These are phyloP conservation scores for Triglochin maritima DNA, from an alignment of 106 monocot genomes.

Conservation along the genomic window DNA sequence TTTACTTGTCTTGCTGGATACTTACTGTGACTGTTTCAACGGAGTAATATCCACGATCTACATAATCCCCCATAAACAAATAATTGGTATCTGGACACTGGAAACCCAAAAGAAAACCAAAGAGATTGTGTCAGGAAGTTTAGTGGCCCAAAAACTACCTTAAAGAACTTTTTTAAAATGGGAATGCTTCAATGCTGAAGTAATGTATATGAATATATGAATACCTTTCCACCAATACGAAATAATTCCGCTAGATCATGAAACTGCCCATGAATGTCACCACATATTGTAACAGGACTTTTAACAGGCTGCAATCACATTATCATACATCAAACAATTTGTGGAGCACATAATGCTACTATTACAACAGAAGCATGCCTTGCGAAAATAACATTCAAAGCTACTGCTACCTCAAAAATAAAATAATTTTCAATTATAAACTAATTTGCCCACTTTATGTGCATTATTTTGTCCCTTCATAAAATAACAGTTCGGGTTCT, in stretches of 20 bases:
- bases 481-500: too few relatives aligned
- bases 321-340: neutral
- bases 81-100: conserved; percentile 99
- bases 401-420: too few relatives aligned
- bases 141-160: too few relatives aligned
- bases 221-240: conserved; percentile 93
- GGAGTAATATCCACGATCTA: conserved; percentile 97
- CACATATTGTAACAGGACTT: conserved; percentile 89
- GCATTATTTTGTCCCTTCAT: too few relatives aligned
- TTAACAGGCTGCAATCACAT: conserved; percentile 71
- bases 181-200: too few relatives aligned
- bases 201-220: neutral
- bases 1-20: neutral
- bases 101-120: conserved; percentile 13
- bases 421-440: too few relatives aligned
- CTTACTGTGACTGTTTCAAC: conserved; percentile 98
- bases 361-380: too few relatives aligned
- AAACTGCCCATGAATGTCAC: conserved; percentile 96
- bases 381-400: too few relatives aligned
- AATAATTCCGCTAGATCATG: conserved; percentile 93
- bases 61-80: conserved; percentile 99
- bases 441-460: too few relatives aligned
- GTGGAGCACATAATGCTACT: too few relatives aligned
- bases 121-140: neutral
- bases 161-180: too few relatives aligned